Conservation (phyloP, 2,329 filamentous ascomycete genomes). For the Truncatella angustata region DNA sequence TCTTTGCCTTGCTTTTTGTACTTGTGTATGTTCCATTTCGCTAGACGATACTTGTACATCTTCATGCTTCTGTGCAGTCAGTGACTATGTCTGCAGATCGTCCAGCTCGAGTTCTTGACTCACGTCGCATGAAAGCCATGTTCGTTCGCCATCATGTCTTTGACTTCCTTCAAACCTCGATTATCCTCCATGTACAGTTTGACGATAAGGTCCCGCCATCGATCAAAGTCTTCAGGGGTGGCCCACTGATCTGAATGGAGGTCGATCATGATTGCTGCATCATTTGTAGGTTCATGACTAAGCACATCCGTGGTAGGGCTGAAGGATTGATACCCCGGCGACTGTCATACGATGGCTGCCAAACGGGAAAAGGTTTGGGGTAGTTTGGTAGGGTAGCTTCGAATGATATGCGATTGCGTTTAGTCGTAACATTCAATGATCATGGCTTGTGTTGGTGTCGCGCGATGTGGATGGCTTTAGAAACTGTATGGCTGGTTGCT, state of each 20-base stretch:
- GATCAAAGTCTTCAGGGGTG: slow-evolving; percentile 4
- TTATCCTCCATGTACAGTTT: slow-evolving; percentile 9
- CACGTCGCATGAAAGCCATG: slow-evolving; percentile 9
- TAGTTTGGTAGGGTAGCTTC: no score
- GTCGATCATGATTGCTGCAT: not conserved
- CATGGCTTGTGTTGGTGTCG: no score
- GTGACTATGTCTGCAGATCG: not conserved
- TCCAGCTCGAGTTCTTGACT: not conserved
- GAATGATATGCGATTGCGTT: no score
- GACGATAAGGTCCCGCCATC: slow-evolving; percentile 3
- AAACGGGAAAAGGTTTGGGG: no score
- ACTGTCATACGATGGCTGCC: no score
- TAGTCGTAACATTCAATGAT: no score
- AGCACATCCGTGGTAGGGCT: not conserved
- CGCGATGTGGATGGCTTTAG: no score
- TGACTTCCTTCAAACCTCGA: not conserved
- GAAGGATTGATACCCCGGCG: no score
- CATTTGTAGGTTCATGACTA: no score
- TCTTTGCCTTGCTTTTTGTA: slow-evolving; percentile 1
- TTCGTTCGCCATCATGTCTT: slow-evolving; percentile 5
- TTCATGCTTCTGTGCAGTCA: not conserved
- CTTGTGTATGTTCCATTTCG: slow-evolving; percentile 6
- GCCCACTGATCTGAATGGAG: slow-evolving; percentile 4
- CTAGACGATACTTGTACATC: slow-evolving; percentile 8
- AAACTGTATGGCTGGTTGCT: no score